A percentile compares a stretch with the other conserved stretches of the same genome.
phyloP scores from a whole-genome alignment of 2,329 filamentous ascomycete genomes.

The Lasiodiplodia theobromae region DNA sequence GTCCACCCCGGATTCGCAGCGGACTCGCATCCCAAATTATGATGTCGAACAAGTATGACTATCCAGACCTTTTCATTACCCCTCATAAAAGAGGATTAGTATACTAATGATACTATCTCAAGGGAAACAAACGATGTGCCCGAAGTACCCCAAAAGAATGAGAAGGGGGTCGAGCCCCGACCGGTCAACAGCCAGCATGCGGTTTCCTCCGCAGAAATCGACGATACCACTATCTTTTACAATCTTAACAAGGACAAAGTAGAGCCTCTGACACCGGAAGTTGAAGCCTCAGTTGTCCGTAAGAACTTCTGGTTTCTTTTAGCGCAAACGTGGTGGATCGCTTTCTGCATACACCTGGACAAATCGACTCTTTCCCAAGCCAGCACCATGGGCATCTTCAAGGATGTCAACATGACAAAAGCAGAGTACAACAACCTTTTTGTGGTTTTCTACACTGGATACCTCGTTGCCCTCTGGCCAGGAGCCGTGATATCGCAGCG shows the following conservation, averaged over 20 bases:
- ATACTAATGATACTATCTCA: not conserved
- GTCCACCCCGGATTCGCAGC: not conserved
- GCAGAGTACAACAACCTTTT: slow-evolving; percentile 1
- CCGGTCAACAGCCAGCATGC: not conserved
- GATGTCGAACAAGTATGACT: not conserved
- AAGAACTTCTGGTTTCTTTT: slow-evolving; percentile 5
- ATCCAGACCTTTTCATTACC: too few species aligned
- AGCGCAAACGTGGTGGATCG: slow-evolving; percentile 10
- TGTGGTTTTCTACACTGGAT: not conserved
- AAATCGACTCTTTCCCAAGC: slow-evolving; percentile 5
- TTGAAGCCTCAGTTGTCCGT: not conserved
- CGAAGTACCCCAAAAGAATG: not conserved
- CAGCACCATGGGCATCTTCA: slow-evolving; percentile 14
- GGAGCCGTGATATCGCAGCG: not conserved
- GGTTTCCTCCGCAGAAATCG: not conserved
- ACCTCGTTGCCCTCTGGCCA: slow-evolving; percentile 4
- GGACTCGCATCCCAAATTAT: not conserved
- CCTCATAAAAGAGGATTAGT: too few species aligned
- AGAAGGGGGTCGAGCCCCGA: not conserved
- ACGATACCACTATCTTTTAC: not conserved
- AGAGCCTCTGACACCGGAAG: not conserved
- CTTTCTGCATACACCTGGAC: slow-evolving; percentile 1
- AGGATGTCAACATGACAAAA: not conserved
- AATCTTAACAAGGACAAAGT: not conserved
- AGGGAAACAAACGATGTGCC: not conserved